Evolutionary conservation across 352 stramenopile genomes (phyloP).

Genomic region (Phytopythium aichiense): DNA sequence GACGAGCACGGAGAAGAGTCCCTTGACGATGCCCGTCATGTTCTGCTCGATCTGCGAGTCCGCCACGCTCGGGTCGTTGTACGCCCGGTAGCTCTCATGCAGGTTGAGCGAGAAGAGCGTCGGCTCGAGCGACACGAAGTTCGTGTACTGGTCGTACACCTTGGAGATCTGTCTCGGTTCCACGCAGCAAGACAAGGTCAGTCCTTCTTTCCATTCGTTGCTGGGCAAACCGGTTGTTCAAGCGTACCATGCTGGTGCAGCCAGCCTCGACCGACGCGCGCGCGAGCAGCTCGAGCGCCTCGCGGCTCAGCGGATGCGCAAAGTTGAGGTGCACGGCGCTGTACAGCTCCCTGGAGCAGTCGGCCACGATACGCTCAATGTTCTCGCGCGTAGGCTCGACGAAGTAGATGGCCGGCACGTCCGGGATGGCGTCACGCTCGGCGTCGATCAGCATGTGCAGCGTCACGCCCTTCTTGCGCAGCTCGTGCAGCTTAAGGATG

Average conservation of each 20-base stretch:
- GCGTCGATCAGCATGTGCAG: conserved; percentile 95
- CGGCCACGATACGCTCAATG: conserved; percentile 91
- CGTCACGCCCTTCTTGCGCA: conserved; percentile 96
- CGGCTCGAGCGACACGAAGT: conserved; percentile 96
- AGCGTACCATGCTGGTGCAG: conserved; percentile 70
- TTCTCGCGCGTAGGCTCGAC: conserved; percentile 94
- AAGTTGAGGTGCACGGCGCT: conserved; percentile 94
- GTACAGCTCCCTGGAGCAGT: conserved; percentile 94
- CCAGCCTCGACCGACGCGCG: conserved; percentile 66
- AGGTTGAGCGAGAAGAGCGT: conserved; percentile 94
- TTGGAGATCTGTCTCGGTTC: conserved; percentile 74
- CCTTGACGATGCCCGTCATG: conserved; percentile 64
- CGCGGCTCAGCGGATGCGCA: conserved; percentile 81
- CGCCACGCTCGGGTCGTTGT: conserved; percentile 87
- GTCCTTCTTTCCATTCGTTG: not conserved
- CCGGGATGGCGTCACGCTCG: conserved; percentile 94
- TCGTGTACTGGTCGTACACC: conserved; percentile 97
- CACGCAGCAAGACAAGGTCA: conserved; percentile 2
- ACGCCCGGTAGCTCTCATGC: conserved; percentile 89
- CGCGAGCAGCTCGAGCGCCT: conserved; percentile 87
- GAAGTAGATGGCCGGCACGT: conserved; percentile 98
- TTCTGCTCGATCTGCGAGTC: conserved; percentile 81
- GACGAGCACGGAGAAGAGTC: conserved; percentile 93
- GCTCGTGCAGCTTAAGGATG: conserved; percentile 96
- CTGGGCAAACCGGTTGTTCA: not conserved